Conservation (phyloP, 148 eudicot species). For the Amaranthus palmeri region DNA sequence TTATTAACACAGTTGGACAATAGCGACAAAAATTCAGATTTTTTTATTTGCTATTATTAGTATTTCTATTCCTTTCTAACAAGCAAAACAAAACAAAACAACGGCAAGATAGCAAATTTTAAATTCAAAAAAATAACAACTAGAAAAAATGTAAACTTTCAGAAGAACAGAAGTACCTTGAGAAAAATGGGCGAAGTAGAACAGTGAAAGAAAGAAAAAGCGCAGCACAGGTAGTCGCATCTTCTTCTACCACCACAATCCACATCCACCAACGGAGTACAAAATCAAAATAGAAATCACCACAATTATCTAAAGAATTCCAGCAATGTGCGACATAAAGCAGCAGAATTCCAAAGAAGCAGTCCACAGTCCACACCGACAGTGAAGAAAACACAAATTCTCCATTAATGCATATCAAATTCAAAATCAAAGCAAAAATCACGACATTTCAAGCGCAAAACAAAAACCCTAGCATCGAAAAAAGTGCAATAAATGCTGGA, state of each 20-base stretch:
- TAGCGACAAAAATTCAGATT: neutral
- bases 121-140: neutral
- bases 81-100: neutral
- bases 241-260: conserved; percentile 5
- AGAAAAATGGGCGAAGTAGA: conserved; percentile 1
- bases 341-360: neutral
- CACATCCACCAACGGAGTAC: neutral
- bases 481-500: conserved; percentile 1
- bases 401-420: neutral
- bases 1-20: neutral
- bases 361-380: neutral
- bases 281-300: too few relatives aligned
- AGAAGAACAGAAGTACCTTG: conserved; percentile 5
- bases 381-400: neutral
- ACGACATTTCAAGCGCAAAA: neutral
- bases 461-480: conserved; percentile 14
- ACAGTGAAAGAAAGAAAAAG: conserved; percentile 7
- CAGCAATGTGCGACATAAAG: conserved; percentile 1
- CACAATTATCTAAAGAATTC: conserved; percentile 1
- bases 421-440: neutral
- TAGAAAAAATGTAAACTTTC: neutral
- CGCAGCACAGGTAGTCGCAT: conserved; percentile 22
- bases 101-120: neutral
- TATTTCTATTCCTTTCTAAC: neutral
- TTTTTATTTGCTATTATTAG: neutral